Percentiles rank a stretch among this genome's conserved stretches.
These are phyloP conservation scores for Dinochytrium kinnereticum DNA, from an alignment of 371 early-diverging fungal species.

Conservation along the genomic window DNA sequence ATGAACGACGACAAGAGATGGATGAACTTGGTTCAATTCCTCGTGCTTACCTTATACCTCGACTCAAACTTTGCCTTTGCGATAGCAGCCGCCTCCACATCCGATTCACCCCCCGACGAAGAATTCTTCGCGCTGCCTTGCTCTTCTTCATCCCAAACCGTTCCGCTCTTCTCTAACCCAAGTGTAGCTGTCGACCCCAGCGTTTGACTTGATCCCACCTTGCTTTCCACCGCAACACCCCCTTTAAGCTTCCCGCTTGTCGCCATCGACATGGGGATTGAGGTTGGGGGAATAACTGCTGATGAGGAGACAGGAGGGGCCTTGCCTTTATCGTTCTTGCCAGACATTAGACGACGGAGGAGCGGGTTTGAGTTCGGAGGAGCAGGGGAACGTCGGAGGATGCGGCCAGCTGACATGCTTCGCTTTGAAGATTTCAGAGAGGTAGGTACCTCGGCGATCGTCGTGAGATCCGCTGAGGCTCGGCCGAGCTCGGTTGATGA, in stretches of 20 bases:
- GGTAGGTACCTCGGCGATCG: not conserved
- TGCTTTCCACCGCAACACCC: no score
- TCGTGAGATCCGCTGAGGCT: not conserved
- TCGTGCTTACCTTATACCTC: constrained; percentile 35
- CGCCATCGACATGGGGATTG: not conserved
- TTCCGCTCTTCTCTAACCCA: not conserved
- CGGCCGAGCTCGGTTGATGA: not conserved
- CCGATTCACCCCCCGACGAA: not conserved
- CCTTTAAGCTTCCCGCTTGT: no score
- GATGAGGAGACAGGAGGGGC: not conserved
- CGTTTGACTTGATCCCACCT: no score
- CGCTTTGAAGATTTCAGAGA: not conserved
- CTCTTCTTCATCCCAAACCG: constrained; percentile 21
- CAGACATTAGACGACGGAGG: not conserved
- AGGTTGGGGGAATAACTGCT: not conserved
- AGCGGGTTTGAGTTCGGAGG: not conserved
- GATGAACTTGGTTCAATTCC: no score
- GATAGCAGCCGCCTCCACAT: not conserved
- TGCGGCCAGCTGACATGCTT: constrained; percentile 1
- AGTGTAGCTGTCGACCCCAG: not conserved
- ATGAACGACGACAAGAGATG: no score
- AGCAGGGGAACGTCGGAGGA: not conserved
- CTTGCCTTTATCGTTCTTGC: not conserved
- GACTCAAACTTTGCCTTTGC: constrained; percentile 34
- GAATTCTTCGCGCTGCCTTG: not conserved